phyloP scores from a whole-genome alignment of 805 yeast species.

The Candida mattraensis region DNA sequence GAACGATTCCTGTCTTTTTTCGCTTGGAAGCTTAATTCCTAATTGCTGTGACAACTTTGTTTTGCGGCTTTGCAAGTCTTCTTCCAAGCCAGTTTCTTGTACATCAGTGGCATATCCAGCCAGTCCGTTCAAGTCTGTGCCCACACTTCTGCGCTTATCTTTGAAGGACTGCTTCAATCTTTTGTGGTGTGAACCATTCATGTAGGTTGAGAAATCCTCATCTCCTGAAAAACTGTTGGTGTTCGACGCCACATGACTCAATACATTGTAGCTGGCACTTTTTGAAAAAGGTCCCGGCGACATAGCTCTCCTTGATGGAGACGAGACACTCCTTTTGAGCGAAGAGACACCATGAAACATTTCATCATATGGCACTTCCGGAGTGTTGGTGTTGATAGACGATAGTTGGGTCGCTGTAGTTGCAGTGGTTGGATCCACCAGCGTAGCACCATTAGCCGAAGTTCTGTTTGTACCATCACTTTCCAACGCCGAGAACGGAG shows the following conservation, averaged over 20 bases:
- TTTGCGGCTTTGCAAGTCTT: constrained; percentile 7
- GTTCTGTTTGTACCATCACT: constrained; percentile 8
- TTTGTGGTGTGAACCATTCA: constrained; percentile 13
- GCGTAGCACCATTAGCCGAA: constrained; percentile 6
- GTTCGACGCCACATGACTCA: constrained; percentile 6
- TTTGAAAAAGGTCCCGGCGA: constrained; percentile 14
- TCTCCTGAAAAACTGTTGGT: constrained; percentile 15
- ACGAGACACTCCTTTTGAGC: constrained; percentile 13
- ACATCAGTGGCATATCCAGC: constrained; percentile 10
- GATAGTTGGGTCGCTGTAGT: constrained; percentile 11
- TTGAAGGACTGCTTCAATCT: constrained; percentile 14
- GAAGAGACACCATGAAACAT: neutral
- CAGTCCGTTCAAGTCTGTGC: constrained; percentile 11
- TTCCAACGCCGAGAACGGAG: constrained; percentile 8
- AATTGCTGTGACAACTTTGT: constrained; percentile 20
- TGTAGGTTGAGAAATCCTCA: constrained; percentile 13
- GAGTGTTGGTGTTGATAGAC: constrained; percentile 17
- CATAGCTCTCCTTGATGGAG: constrained; percentile 17
- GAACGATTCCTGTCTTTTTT: constrained; percentile 58
- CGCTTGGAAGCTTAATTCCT: constrained; percentile 39
- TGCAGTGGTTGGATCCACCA: constrained; percentile 12
- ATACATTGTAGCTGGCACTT: constrained; percentile 8
- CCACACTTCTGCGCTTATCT: constrained; percentile 13
- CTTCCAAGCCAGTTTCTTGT: constrained; percentile 6
- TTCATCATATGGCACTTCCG: constrained; percentile 7